Evolutionary conservation across 768 basidiomycete genomes (phyloP).

Genomic region (Naganishia vishniacii): DNA sequence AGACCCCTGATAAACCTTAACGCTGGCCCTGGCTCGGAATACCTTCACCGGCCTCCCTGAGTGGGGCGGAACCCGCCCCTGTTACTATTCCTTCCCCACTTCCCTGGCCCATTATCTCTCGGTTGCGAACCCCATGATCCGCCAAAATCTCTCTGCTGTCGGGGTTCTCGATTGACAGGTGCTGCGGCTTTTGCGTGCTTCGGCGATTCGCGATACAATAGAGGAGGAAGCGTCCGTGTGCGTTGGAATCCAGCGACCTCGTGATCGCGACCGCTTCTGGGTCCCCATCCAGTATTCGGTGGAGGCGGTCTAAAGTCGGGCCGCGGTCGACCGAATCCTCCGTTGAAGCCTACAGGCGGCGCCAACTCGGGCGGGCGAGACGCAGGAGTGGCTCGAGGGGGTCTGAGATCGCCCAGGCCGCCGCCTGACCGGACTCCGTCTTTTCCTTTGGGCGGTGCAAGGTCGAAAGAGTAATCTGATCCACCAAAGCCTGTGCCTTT

Average conservation of each 20-base stretch:
- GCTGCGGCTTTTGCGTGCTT: not conserved
- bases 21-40: too few species aligned
- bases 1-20: too few species aligned
- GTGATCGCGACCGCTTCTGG: not conserved
- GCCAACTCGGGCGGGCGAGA: slow-evolving; percentile 3
- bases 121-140: not conserved
- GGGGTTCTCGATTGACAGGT: not conserved
- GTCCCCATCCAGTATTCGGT: slow-evolving; percentile 5
- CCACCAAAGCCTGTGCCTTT: slow-evolving; percentile 8
- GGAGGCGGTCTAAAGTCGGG: slow-evolving; percentile 11
- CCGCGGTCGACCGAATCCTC: not conserved
- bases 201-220: slow-evolving; percentile 7
- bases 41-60: not conserved
- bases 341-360: too few species aligned
- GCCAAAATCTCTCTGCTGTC: not conserved
- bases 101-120: slow-evolving; percentile 4
- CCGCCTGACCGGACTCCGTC: slow-evolving; percentile 7
- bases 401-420: slow-evolving; percentile 5
- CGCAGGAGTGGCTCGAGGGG: not conserved
- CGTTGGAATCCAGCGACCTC: not conserved
- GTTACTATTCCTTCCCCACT: not conserved
- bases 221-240: not conserved
- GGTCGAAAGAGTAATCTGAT: not conserved
- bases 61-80: slow-evolving; percentile 8
- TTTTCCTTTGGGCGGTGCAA: slow-evolving; percentile 9